A percentile compares a stretch with the other conserved stretches of the same genome.
These are phyloP conservation scores for Penicillium sp. DNA, from an alignment of 2,329 filamentous ascomycete species.

Conservation along the genomic window DNA sequence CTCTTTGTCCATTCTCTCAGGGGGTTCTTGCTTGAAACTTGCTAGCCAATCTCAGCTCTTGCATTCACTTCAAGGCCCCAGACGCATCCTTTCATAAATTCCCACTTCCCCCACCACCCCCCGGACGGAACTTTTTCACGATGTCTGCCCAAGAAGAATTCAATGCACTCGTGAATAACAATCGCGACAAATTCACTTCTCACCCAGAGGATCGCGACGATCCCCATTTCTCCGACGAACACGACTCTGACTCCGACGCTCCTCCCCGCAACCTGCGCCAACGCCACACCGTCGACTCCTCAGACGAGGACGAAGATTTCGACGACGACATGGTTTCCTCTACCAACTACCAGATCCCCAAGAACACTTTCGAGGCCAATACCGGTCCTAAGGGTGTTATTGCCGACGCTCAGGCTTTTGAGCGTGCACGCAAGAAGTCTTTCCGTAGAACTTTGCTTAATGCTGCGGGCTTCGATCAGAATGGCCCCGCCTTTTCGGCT, in stretches of 20 bases:
- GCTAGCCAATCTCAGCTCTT: slow-evolving; percentile 3
- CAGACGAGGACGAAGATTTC: slow-evolving; percentile 35
- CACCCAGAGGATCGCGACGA: slow-evolving; percentile 47
- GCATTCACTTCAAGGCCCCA: background rate
- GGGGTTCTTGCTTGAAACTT: slow-evolving; percentile 8
- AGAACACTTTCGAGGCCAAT: slow-evolving; percentile 50
- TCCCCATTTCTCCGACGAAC: slow-evolving; percentile 26
- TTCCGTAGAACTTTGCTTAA: slow-evolving; percentile 47
- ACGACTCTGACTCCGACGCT: slow-evolving; percentile 11
- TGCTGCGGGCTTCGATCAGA: slow-evolving; percentile 35
- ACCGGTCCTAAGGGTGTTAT: slow-evolving; percentile 55
- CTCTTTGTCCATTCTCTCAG: slow-evolving; percentile 8
- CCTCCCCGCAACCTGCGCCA: slow-evolving; percentile 22
- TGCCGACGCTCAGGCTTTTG: slow-evolving; percentile 52
- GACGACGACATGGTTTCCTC: slow-evolving; percentile 33
- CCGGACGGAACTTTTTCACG: slow-evolving; percentile 23
- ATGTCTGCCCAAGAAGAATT: slow-evolving; percentile 52
- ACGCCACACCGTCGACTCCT: slow-evolving; percentile 28
- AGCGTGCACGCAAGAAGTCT: slow-evolving; percentile 49
- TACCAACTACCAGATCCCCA: slow-evolving; percentile 45
- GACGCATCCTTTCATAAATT: slow-evolving; percentile 11
- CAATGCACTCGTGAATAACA: slow-evolving; percentile 42
- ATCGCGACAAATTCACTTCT: slow-evolving; percentile 34
- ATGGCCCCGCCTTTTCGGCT: slow-evolving; percentile 21
- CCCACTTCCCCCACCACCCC: slow-evolving; percentile 9